Conservation (phyloP, 257 asterid genomes). For the Hygrophila difformis region DNA sequence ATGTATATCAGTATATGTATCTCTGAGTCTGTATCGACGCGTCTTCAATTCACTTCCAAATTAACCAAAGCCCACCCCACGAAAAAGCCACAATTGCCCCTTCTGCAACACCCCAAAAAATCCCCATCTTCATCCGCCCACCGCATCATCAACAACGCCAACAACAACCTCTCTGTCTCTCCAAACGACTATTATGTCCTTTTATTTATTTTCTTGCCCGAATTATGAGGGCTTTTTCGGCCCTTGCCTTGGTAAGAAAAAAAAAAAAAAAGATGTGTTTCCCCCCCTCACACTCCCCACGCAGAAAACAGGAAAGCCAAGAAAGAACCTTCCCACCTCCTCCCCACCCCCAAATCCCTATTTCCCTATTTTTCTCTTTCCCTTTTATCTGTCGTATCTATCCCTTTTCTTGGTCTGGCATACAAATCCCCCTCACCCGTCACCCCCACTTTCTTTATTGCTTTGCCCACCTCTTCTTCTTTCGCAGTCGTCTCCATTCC, state of each 20-base stretch:
- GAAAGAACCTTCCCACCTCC: slow-evolving; percentile 49
- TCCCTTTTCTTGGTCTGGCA: slow-evolving; percentile 16
- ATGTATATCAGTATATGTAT: no score
- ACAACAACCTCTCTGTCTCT: slow-evolving; percentile 30
- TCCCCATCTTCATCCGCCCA: slow-evolving; percentile 56
- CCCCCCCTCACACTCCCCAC: slow-evolving; percentile 20
- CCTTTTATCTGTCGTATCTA: slow-evolving; percentile 28
- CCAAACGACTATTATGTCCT: slow-evolving; percentile 27
- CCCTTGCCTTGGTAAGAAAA: slow-evolving; percentile 74
- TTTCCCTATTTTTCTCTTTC: slow-evolving; percentile 4
- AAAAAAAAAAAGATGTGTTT: no score
- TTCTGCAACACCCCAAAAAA: slow-evolving; percentile 70
- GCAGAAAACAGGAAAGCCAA: slow-evolving; percentile 48
- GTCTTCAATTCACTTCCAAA: slow-evolving; percentile 41
- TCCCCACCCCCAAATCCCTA: slow-evolving; percentile 9
- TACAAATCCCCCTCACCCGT: slow-evolving; percentile 21
- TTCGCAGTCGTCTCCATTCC: slow-evolving; percentile 17
- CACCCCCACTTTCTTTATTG: slow-evolving; percentile 26
- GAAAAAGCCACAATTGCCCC: slow-evolving; percentile 62
- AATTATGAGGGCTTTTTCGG: slow-evolving; percentile 64
- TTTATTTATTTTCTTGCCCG: slow-evolving; percentile 24
- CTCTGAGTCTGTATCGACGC: background rate
- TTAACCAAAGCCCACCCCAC: slow-evolving; percentile 15
- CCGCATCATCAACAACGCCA: no score
- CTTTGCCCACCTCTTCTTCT: slow-evolving; percentile 15